Base-by-base conservation (phyloP, 2,329 filamentous ascomycete genomes). In the Paecilomyces formosus region DNA sequence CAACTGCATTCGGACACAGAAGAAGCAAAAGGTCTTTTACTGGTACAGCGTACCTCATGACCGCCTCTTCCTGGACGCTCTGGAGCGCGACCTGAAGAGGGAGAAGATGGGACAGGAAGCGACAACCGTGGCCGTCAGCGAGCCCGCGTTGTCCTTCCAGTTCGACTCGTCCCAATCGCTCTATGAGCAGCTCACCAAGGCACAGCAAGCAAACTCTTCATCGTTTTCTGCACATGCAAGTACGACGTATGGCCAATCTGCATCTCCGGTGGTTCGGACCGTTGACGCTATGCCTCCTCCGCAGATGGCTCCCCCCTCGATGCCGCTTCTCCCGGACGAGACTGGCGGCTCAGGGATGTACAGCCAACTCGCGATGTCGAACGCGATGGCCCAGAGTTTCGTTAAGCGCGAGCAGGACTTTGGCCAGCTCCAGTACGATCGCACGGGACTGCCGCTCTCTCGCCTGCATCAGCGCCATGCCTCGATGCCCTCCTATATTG, bases 11-110 rank as follows among this genome's bases (percentile, higher is more conserved):
- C 88, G 94, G 67, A 99, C 94, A 39, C 94, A 99, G 78, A 99
- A 99, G 86, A 99, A 99, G 84, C 94, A 99, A 74, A 99, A 99
- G 82, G 94, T 99, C 65, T 99, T 99, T 72, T 99, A 97, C 80
- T 99, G 94, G 94, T 99, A 97, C 79, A 97, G 92, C 79, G 94
- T 99, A 54, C 94, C 94, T 1, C 94, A 99, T 75, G 94, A 99
- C 77, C 87, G 94, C 57, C 86, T 99, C 55, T 99, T 99, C 79
- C 87, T 99, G 66, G 94, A 99, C 79, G 94, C 94, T 45, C 82
- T 99, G 68, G 94, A 99, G 82, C 88, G 94, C 64, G 94, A 99
- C 72, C 79, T 99, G 72, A 99, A 99, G 86, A 87, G 94, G 71
- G 94, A 99, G 80, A 99, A 99, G 85, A 97, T 97, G 93, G 88